Conservation (phyloP, 352 stramenopile genomes). For the Phytophthora multivora region DNA sequence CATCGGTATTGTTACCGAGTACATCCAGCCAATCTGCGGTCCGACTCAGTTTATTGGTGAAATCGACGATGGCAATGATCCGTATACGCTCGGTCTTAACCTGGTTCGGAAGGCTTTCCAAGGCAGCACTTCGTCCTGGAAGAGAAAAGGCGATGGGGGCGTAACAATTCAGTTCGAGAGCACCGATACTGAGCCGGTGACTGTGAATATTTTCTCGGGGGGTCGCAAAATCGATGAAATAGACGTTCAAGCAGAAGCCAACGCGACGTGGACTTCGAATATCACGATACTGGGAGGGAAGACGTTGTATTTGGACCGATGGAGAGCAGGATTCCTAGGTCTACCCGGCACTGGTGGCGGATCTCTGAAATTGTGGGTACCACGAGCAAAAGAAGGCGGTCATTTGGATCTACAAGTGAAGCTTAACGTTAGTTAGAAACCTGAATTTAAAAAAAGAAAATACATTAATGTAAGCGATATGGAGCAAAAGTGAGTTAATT, state of each 20-base stretch:
- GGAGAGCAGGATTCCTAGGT: slow-evolving; percentile 9
- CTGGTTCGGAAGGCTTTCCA: slow-evolving; percentile 43
- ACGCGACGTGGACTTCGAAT: slow-evolving; percentile 2
- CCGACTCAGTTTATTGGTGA: slow-evolving; percentile 22
- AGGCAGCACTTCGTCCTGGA: slow-evolving; percentile 38
- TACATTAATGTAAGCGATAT: too few relatives aligned
- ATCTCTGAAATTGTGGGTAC: slow-evolving; percentile 13
- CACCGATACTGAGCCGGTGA: slow-evolving; percentile 6
- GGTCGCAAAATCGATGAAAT: slow-evolving; percentile 31
- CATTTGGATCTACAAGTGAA: slow-evolving; percentile 13
- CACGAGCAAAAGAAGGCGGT: slow-evolving; percentile 5
- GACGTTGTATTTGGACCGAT: slow-evolving; percentile 13
- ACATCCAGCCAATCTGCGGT: slow-evolving; percentile 16
- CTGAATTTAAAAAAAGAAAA: too few relatives aligned
- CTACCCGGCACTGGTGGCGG: slow-evolving; percentile 11
- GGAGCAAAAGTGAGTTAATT: too few relatives aligned
- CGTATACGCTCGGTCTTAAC: slow-evolving; percentile 39
- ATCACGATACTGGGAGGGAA: neutral
- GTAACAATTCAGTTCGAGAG: slow-evolving; percentile 42
- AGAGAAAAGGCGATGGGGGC: slow-evolving; percentile 35
- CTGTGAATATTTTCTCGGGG: slow-evolving; percentile 12
- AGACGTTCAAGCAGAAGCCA: slow-evolving; percentile 24
- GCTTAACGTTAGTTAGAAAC: slow-evolving; percentile 16
- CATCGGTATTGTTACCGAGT: slow-evolving; percentile 9
- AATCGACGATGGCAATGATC: slow-evolving; percentile 38